Percentiles rank a stretch among this genome's conserved stretches.
Conservation (phyloP, 495 filamentous ascomycete genomes). For the Penicilliopsis zonata region DNA sequence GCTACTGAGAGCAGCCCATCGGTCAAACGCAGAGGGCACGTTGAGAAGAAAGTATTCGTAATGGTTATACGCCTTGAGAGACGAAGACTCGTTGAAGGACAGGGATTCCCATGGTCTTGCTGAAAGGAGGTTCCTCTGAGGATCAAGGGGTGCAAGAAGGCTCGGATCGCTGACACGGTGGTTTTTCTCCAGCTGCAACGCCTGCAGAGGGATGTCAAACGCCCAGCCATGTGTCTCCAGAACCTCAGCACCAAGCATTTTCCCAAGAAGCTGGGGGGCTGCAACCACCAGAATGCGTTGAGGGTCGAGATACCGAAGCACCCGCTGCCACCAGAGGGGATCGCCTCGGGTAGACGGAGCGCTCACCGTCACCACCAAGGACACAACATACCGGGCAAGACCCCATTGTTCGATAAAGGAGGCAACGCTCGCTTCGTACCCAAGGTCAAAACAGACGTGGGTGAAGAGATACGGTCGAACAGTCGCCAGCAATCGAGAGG, state of each 20-base stretch:
- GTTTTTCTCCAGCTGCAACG: constrained; percentile 15
- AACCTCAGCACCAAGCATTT: constrained; percentile 15
- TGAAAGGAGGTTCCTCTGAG: constrained; percentile 10
- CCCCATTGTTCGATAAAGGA: constrained; percentile 12
- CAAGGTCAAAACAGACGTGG: constrained; percentile 17
- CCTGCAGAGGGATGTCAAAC: constrained; percentile 26
- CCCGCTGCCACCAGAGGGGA: constrained; percentile 20
- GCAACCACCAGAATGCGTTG: constrained; percentile 21
- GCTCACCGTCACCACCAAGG: constrained; percentile 15
- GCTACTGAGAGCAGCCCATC: constrained; percentile 22
- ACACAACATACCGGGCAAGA: constrained; percentile 19
- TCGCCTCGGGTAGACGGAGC: constrained; percentile 6
- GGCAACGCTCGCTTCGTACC: constrained; percentile 16
- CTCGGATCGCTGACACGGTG: background rate
- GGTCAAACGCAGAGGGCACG: constrained; percentile 21
- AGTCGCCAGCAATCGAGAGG: constrained; percentile 13
- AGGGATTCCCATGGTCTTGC: constrained; percentile 22
- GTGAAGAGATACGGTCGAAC: constrained; percentile 23
- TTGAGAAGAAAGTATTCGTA: constrained; percentile 31
- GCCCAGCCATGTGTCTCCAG: constrained; percentile 26
- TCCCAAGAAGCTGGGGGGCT: constrained; percentile 20
- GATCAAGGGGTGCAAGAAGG: constrained; percentile 4
- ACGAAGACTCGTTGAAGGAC: constrained; percentile 28
- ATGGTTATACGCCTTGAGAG: constrained; percentile 29
- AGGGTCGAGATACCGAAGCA: constrained; percentile 18